Evolutionary conservation across 1,284 basidiomycete genomes (phyloP).

Genomic region (Ganoderma resinaceum): DNA sequence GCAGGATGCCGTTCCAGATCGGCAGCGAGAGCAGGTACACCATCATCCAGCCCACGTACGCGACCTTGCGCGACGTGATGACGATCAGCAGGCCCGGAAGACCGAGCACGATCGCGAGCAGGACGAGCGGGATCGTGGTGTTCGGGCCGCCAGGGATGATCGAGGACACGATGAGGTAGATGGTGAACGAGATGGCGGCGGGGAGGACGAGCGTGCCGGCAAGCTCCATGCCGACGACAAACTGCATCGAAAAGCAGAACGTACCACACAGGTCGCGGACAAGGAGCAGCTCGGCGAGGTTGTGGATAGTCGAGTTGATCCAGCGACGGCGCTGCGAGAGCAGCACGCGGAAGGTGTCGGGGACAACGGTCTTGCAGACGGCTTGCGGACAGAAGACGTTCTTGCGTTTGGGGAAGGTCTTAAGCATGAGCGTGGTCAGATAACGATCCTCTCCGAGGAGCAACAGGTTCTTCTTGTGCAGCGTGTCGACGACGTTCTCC

Average conservation of each 20-base stretch:
- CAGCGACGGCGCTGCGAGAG: conserved; percentile 97
- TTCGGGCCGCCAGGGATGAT: conserved; percentile 81
- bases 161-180: conserved; percentile 89
- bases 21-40: conserved; percentile 93
- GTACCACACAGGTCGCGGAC: conserved; percentile 96
- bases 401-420: conserved; percentile 99
- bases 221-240: conserved; percentile 98
- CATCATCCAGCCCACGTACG: conserved; percentile 97
- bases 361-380: conserved; percentile 97
- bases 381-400: conserved; percentile 99
- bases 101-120: conserved; percentile 94
- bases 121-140: conserved; percentile 93
- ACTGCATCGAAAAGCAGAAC: conserved; percentile 98
- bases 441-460: conserved; percentile 99
- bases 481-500: conserved; percentile 95
- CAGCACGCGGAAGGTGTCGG: conserved; percentile 93
- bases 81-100: conserved; percentile 95
- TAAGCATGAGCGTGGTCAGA: conserved; percentile 93
- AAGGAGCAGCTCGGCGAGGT: conserved; percentile 91
- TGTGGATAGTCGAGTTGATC: conserved; percentile 99
- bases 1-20: conserved; percentile 95
- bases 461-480: conserved; percentile 99
- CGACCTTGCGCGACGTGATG: conserved; percentile 92
- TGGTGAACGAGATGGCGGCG: conserved; percentile 96
- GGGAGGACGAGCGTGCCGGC: conserved; percentile 96